Base-by-base conservation (phyloP, 164 flowering plant species). In the Akebia trifoliata region DNA sequence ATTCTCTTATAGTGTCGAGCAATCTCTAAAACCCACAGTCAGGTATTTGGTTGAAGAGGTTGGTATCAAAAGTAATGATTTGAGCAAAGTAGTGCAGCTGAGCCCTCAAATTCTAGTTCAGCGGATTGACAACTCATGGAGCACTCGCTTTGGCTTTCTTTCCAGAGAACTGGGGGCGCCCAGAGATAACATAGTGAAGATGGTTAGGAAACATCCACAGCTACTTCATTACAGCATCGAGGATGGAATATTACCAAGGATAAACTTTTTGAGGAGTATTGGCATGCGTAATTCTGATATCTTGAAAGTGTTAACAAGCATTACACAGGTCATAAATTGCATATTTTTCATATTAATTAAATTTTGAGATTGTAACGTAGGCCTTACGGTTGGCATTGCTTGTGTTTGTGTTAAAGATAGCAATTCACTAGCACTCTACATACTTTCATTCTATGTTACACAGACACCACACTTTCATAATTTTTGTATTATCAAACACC, bases 81-180 rank as follows among this genome's bases (percentile, higher is more conserved):
- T 92, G 57, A 72, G 87, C 59, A 92, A 92, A 76, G 98, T 92
- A 59, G 84, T 92, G 72, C 95, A 85, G 72, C 71, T 92, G 65
- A 89, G 98, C 70, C 96, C 96, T 56, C 98, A 92, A 71, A 87
- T 92, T 32, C 74, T 89, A 69, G 93, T 87, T 69, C 94, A 85
- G 72, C 70, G 90, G 57, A 80, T 89, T 59, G 91, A 89, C 50
- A 73, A 63, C 61, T 72, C 96, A 32, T 92, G 96, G 98, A 89
- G 73, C 55, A 68, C 83, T 46, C 88, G 98, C 50, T 78, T 76
- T 50, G 50, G 52, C 30, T 92, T 92, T 72, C 87, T 92, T 26
- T 76, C 90, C 0, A 76, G 79, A 65, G 98, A 92, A 70, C 54
- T 92, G 64, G 96, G 87, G 50, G 96, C 98, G 48, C 90, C 98